phyloP scores from a whole-genome alignment of 1,284 basidiomycete species.

The Microstroma glucosiphilum region DNA sequence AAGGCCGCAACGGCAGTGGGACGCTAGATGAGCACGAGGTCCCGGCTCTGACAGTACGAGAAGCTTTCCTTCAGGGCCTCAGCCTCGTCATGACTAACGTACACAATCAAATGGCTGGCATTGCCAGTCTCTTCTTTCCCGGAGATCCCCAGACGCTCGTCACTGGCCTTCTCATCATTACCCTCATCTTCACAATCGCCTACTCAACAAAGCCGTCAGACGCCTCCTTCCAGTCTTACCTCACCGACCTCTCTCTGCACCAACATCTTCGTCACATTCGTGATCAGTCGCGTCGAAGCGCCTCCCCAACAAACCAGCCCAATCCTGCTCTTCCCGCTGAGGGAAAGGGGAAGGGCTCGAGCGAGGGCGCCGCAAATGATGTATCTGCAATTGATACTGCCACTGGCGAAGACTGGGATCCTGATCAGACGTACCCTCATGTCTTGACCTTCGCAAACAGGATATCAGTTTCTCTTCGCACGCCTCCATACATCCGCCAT shows the following conservation, averaged over 20 bases:
- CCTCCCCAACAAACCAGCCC: background rate
- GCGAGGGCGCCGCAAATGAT: background rate
- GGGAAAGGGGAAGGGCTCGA: background rate
- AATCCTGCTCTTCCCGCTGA: background rate
- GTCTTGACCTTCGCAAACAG: constrained; percentile 84
- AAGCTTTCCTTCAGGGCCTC: background rate
- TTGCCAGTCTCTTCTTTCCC: background rate
- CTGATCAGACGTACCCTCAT: constrained; percentile 42
- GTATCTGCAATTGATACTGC: constrained; percentile 18
- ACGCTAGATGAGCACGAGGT: background rate
- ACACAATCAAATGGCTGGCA: background rate
- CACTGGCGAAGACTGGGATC: constrained; percentile 14
- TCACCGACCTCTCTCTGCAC: constrained; percentile 90
- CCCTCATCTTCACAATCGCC: constrained; percentile 56
- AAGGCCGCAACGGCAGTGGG: constrained; percentile 6
- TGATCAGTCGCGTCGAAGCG: constrained; percentile 12
- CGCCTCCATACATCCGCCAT: constrained; percentile 81
- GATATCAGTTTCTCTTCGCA: constrained; percentile 82
- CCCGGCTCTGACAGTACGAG: background rate
- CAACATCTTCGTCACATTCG: constrained; percentile 76
- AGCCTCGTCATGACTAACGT: background rate
- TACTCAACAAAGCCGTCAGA: constrained; percentile 90
- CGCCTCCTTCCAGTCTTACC: constrained; percentile 81
- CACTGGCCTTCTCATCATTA: background rate
- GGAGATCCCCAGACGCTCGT: constrained; percentile 9